A percentile compares a stretch with the other conserved stretches of the same genome.
Evolutionary conservation across 805 yeast species (phyloP).

Genomic region (Metschnikowia noctiluminum): DNA sequence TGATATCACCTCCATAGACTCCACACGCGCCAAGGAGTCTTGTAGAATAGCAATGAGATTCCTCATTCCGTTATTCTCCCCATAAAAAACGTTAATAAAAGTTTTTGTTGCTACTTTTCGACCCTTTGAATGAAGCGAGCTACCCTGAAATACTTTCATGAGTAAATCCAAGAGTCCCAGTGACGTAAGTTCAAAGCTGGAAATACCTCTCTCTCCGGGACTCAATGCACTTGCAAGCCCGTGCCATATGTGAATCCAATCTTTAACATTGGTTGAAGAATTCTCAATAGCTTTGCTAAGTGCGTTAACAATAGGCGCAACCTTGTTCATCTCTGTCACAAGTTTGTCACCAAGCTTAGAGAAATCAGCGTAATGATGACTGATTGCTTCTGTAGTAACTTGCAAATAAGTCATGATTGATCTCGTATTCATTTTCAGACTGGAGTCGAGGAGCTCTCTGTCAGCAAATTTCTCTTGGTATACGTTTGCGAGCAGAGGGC

Average conservation of each 20-base stretch:
- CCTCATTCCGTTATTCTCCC: constrained; percentile 13
- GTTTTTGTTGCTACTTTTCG: constrained; percentile 25
- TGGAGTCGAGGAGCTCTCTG: constrained; percentile 24
- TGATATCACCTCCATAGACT: constrained; percentile 62
- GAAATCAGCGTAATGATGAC: constrained; percentile 3
- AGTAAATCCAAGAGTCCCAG: constrained; percentile 55
- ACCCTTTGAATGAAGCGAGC: background rate
- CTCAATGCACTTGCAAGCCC: constrained; percentile 18
- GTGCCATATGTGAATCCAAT: constrained; percentile 30
- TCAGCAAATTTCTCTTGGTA: constrained; percentile 26
- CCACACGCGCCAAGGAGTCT: constrained; percentile 69
- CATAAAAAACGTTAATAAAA: constrained; percentile 42
- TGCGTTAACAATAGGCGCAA: background rate
- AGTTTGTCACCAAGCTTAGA: constrained; percentile 1
- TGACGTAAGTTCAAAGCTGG: constrained; percentile 72
- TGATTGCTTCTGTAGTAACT: background rate
- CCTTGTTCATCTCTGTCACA: background rate
- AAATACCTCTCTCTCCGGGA: constrained; percentile 30
- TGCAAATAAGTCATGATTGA: background rate
- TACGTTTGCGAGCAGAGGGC: background rate
- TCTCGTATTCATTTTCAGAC: background rate
- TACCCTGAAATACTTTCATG: constrained; percentile 1
- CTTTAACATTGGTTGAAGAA: constrained; percentile 29
- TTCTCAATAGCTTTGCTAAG: background rate
- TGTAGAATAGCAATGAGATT: constrained; percentile 40